A percentile compares a stretch with the other conserved stretches of the same genome.
These are phyloP conservation scores for Trypanosoma vivax DNA, from an alignment of 208 protist species.

Conservation along the genomic window DNA sequence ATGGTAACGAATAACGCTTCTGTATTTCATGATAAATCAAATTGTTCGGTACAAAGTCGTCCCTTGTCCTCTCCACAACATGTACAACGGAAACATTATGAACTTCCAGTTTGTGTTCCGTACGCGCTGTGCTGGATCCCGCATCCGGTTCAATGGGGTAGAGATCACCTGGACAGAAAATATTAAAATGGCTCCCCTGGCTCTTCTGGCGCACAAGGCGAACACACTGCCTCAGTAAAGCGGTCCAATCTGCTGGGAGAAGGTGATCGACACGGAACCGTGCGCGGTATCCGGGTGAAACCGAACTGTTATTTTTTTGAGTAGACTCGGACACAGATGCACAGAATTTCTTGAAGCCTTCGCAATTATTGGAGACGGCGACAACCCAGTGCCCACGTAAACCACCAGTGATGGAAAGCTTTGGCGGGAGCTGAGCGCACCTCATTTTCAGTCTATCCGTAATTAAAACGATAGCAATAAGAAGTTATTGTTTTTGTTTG, in stretches of 20 bases:
- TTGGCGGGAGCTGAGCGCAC: constrained; percentile 27
- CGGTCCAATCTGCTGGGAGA: constrained; percentile 31
- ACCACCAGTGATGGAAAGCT: constrained; percentile 17
- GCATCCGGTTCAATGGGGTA: neutral
- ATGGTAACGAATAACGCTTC: constrained; percentile 21
- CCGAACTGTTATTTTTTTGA: neutral
- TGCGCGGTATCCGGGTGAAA: neutral
- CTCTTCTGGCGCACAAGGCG: too few species aligned
- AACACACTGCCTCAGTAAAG: constrained; percentile 40
- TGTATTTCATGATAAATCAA: constrained; percentile 73
- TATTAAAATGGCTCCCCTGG: too few species aligned
- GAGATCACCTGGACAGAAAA: constrained; percentile 54
- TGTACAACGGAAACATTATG: constrained; percentile 59
- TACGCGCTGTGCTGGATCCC: too few species aligned
- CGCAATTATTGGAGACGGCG: constrained; percentile 26
- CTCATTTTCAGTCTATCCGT: constrained; percentile 24
- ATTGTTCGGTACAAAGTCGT: constrained; percentile 82
- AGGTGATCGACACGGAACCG: constrained; percentile 50
- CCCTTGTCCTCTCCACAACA: constrained; percentile 47
- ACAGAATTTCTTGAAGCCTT: constrained; percentile 30
- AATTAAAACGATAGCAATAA: neutral
- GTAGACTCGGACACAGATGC: neutral
- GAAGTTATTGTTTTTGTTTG: too few species aligned
- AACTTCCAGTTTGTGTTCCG: neutral
- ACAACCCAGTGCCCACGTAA: constrained; percentile 38